These are phyloP conservation scores for Margaritispora aquatica DNA, from an alignment of 495 filamentous ascomycete genomes.

Conservation along the genomic window DNA sequence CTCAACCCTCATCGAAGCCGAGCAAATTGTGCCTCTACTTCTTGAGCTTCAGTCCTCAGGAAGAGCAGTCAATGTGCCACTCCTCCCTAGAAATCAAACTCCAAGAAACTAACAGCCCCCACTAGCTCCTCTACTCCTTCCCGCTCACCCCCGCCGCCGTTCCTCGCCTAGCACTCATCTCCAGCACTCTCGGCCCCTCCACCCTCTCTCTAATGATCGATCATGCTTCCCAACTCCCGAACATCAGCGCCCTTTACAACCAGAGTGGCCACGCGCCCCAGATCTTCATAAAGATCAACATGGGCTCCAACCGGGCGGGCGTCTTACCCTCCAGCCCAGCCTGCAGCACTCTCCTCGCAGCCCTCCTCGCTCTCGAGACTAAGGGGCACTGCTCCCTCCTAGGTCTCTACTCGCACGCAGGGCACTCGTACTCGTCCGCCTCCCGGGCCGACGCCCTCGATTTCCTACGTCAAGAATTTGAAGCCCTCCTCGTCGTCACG, in stretches of 20 bases:
- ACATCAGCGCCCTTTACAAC: slow-evolving; percentile 34
- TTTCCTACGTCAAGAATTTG: slow-evolving; percentile 55
- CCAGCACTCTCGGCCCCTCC: slow-evolving; percentile 39
- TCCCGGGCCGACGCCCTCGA: slow-evolving; percentile 48
- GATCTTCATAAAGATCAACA: slow-evolving; percentile 74
- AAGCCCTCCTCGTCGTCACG: slow-evolving; percentile 45
- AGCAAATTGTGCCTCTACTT: slow-evolving; percentile 57
- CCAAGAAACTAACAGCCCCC: slow-evolving; percentile 5
- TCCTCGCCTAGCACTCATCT: slow-evolving; percentile 48
- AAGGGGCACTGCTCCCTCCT: slow-evolving; percentile 38
- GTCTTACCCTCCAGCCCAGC: slow-evolving; percentile 44
- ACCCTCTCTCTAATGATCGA: slow-evolving; percentile 67
- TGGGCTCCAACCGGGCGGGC: slow-evolving; percentile 71
- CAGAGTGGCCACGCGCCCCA: slow-evolving; percentile 33
- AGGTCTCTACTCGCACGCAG: slow-evolving; percentile 76
- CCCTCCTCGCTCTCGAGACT: slow-evolving; percentile 35
- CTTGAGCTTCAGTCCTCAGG: slow-evolving; percentile 46
- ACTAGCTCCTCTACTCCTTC: slow-evolving; percentile 73
- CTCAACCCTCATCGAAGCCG: slow-evolving; percentile 75
- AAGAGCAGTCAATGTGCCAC: slow-evolving; percentile 49
- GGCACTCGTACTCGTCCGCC: slow-evolving; percentile 58
- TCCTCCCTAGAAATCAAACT: not conserved
- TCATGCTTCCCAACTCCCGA: slow-evolving; percentile 56
- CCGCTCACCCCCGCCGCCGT: slow-evolving; percentile 60
- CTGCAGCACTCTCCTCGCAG: slow-evolving; percentile 45